Conservation (phyloP, 2,329 filamentous ascomycete genomes). For the Ceratocystis ficicola region DNA sequence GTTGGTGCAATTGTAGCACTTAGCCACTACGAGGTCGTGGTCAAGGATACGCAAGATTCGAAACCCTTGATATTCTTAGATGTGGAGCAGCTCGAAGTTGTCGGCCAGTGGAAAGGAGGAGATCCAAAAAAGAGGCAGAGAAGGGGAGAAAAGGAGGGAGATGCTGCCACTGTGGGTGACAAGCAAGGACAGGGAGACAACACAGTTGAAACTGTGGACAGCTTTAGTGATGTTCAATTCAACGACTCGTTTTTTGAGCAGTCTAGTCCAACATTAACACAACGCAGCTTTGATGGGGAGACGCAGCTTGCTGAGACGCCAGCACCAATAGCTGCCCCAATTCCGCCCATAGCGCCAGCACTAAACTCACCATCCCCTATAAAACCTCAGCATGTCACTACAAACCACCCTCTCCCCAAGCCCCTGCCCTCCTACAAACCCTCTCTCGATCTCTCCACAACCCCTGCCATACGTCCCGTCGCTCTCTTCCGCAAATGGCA, state of each 20-base stretch:
- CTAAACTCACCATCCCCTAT: neutral
- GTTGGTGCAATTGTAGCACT: slow-evolving; percentile 40
- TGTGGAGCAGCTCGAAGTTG: slow-evolving; percentile 11
- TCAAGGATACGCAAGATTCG: neutral
- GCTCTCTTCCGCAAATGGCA: slow-evolving; percentile 34
- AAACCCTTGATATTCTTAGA: slow-evolving; percentile 6
- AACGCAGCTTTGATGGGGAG: neutral
- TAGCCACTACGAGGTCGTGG: slow-evolving; percentile 30
- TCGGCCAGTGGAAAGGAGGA: neutral
- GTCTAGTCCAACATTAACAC: neutral
- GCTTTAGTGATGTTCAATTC: slow-evolving; percentile 20
- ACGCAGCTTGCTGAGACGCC: neutral
- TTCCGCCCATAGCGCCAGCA: neutral
- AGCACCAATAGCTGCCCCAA: neutral
- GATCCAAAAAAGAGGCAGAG: neutral
- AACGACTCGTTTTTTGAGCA: slow-evolving; percentile 18
- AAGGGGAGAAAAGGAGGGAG: neutral
- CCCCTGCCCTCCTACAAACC: slow-evolving; percentile 15
- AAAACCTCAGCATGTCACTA: slow-evolving; percentile 26
- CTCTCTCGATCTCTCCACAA: neutral
- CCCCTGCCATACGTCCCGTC: slow-evolving; percentile 25
- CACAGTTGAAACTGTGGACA: neutral
- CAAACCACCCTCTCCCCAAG: slow-evolving; percentile 25
- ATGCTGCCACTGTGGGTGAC: neutral
- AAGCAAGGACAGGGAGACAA: neutral